Base-by-base conservation (phyloP, 306 rosid genomes). In the Vigna nakashimae region DNA sequence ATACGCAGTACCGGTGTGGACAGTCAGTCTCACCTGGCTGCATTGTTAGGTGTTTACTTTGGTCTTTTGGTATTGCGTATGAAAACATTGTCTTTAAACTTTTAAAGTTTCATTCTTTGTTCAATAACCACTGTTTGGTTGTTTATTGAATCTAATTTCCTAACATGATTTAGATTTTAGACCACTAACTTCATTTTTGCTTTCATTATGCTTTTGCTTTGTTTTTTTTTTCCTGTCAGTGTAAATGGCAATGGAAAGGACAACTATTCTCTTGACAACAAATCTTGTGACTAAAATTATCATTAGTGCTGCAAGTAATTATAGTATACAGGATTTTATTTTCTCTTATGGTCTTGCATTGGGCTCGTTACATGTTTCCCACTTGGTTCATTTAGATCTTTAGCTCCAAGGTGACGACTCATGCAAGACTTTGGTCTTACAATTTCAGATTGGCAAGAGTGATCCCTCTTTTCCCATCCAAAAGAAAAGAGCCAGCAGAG, bases 401-500 rank as follows among this genome's bases (percentile, higher is more conserved):
- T 62, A 34, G 48, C 67, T 58, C 59, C 73, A 51, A 66, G 82
- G 26, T 67, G 64, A 72, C 57, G 64, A 72, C 57, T 73, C 9
- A 57, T 42, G 49, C 66, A 60, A 60, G 34, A 26, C 16, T 79
- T 78, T 55, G 79, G 68, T 50, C 45, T 53, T 38, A 30, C 43
- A 55, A 73, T 59, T 66, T 78, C 83, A 94, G 98, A 83, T 95
- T 84, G 98, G 98, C 74, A 86, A 87, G 74, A 92, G 97, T 40
- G 98, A 95, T 56, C 91, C 98, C 59, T 95, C 98, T 30, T 95
- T 78, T 84, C 98, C 98, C 43, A 87, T 92, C 84, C 98, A 95
- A 80, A 95, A 95, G 97, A 95, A 95, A 81, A 82, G 93, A 82
- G 98, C 74, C 72, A 92, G 87, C 92, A 86, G 86, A 84, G 98